Base-by-base conservation (phyloP, 225 moss, liverwort and hornwort genomes). In the Pseudoscleropodium purum region DNA sequence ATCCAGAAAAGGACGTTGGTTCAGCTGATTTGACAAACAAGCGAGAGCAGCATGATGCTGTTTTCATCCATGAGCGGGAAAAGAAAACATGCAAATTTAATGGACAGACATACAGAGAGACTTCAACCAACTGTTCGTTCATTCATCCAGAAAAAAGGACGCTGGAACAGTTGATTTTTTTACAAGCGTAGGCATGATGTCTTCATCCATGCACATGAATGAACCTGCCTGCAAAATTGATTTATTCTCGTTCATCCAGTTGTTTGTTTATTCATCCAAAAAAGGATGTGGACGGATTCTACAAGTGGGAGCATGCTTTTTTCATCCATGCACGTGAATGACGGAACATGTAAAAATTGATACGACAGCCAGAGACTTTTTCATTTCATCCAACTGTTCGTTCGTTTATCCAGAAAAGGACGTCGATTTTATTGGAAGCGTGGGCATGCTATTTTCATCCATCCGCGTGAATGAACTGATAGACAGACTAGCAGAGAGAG, bases 1-100 rank as follows among this genome's bases (percentile, higher is more conserved):
- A 67, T 67, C 67, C 20, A 37, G 36, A 6, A 64, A 74, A 27
- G 45, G 30, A 74, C 45, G 17, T 31, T 54, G 4, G 5, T 56
- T 56, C 51, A 18, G 18, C 2, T 19, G 31, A 19, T 31, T 31
- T 31, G 1, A 41, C 2, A 69, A 25, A 24, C 2, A 6, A 2
- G 15, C 2, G 12, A 2, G 15, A 4, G 3, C 26, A 16, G n/a
- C n/a, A n/a, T n/a, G n/a, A n/a, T 31, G 31, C 17, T 64, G 2
- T 4, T 64, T 33, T 66, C 45, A 30, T 45, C 47, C 74, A 18
- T 30, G 47, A 16, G 1, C 73, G 16, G 5, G 14, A 25, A 36
- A 2, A 51, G 39, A 70, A 70, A 70, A 70, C 39, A 41, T 6
- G 15, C 39, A 15, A 41, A n/a, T n/a, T n/a, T n/a, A 72, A 72